Base-by-base conservation (phyloP, 192 early-diverging fungal genomes). In the Paraglomus brasilianum region DNA sequence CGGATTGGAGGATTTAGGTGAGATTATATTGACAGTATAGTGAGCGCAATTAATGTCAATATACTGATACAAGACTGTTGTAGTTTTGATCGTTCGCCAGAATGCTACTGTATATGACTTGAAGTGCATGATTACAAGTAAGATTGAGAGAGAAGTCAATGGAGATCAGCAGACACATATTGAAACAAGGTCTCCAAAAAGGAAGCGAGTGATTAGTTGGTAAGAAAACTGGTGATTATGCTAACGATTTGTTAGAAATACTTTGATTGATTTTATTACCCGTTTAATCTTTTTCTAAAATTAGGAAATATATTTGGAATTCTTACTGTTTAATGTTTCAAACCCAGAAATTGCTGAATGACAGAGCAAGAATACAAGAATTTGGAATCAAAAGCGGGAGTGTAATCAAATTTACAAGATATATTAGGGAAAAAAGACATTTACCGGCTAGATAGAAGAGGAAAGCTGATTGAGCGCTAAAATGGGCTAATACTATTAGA, bases 221-320 rank as follows among this genome's bases (percentile, higher is more conserved):
- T 68, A 45, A 6, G 64, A 9, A 30, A 30, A 30, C 30, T 30
- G 30, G 30, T 30, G 30, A 30, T 3, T 30, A 30, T 30, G 30
- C 30, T 30, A 30, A 2, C 3, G 30, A 30, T 30, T 30, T 30
- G 3, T 30, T 30, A 30, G 30, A 30, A 30, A 30, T 1, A 30
- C n/a, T 30, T 30, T 30, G 30, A 30, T 30, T 30, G 30, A 30
- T 30, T 30, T 30, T 30, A 30, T 30, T 30, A 30, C 30, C 30
- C 3, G 30, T 30, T 65, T 48, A 48, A 19, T 14, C 14, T 8
- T 15, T 65, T 48, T 47, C 38, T 40, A 10, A 10, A 39, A 13
- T 52, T 38, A 68, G 66, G 66, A 68, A 55, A 68, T 68, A 68
- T 40, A 55, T 68, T 42, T 68, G 66, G 66, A 68, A 68, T 8